Base-by-base conservation (phyloP, 2,329 filamentous ascomycete species). In the Cadophora gregata region DNA sequence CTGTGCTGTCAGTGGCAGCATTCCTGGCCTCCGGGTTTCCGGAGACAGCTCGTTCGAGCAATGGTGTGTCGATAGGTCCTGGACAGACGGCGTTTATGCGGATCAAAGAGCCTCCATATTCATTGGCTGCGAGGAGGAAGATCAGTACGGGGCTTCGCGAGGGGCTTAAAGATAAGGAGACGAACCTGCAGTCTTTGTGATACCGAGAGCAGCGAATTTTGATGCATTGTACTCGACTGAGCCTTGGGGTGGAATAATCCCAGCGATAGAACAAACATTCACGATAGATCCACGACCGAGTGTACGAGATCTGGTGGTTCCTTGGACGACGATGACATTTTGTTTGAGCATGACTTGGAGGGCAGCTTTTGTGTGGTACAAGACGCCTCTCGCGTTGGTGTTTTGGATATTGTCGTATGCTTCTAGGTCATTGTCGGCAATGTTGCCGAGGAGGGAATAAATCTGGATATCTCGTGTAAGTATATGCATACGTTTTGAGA, bases 371-470 rank as follows among this genome's bases (percentile, higher is more conserved):
- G 79, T 36, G 56, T 76, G 76, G 12, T 77, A 73, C 63, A 78
- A 67, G 19, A 77, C 38, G 1, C 79, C 78, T 19, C 71, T 72
- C 8, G 75, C 66, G 53, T 80, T 80, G 19, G 79, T 74, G 4
- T 70, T 70, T 14, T 78, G 66, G 1, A 79, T 71, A 24, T 75
- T 74, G 21, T 75, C 67, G 53, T 71, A 68, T 12, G 74, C 68
- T 9, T 64, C 47, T 1, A 77, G 59, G 6, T 70, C 62, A 45
- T 72, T 70, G 21, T 72, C 74, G n/a, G 56, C 8, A 72, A 76
- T 58, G 19, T 59, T 50, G 24, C 59, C 59, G n/a, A 24, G n/a
- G n/a, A 31, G 14, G 45, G 12, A 6, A 27, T 19, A 61, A 3
- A 61, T 61, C 59, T 61, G 14, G 2, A 27, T n/a, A 21, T 9